A percentile compares a stretch with the other conserved stretches of the same genome.
These are phyloP conservation scores for Ceratobasidium papillatum DNA, from an alignment of 1,284 basidiomycete species.

Conservation along the genomic window DNA sequence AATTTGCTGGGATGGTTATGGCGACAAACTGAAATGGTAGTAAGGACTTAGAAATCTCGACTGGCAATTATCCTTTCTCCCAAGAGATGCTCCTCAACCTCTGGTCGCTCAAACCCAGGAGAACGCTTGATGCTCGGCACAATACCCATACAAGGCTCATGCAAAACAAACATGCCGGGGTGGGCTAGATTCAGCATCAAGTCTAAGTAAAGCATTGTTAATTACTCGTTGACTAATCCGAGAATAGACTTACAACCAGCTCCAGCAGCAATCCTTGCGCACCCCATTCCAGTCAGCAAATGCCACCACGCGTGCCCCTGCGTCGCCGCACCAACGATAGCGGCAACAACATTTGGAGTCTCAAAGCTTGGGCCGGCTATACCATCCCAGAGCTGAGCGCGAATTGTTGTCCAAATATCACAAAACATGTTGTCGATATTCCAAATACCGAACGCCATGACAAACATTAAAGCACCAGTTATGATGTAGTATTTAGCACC, in stretches of 20 bases:
- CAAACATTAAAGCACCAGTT: conserved; percentile 51
- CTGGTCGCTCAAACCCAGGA: conserved; percentile 9
- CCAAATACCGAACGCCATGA: conserved; percentile 58
- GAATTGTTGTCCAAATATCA: conserved; percentile 46
- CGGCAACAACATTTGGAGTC: neutral
- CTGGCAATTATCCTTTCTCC: neutral
- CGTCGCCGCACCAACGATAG: conserved; percentile 9
- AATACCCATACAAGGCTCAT: neutral
- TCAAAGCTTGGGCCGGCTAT: conserved; percentile 19
- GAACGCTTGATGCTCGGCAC: conserved; percentile 15
- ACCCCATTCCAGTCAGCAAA: conserved; percentile 58
- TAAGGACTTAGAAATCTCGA: neutral
- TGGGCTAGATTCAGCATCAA: neutral
- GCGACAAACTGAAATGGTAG: neutral
- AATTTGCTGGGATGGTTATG: no score
- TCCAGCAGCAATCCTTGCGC: conserved; percentile 55
- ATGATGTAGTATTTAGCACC: conserved; percentile 45
- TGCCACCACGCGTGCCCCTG: conserved; percentile 59
- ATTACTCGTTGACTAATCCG: neutral
- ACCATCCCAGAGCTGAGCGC: conserved; percentile 1
- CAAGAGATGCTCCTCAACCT: conserved; percentile 2
- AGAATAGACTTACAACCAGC: conserved; percentile 50
- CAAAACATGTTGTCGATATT: conserved; percentile 63
- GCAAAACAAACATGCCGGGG: conserved; percentile 8
- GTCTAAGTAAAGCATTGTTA: neutral